These are phyloP conservation scores for Escovopsis sp. DNA, from an alignment of 2,329 filamentous ascomycete species.

Conservation along the genomic window DNA sequence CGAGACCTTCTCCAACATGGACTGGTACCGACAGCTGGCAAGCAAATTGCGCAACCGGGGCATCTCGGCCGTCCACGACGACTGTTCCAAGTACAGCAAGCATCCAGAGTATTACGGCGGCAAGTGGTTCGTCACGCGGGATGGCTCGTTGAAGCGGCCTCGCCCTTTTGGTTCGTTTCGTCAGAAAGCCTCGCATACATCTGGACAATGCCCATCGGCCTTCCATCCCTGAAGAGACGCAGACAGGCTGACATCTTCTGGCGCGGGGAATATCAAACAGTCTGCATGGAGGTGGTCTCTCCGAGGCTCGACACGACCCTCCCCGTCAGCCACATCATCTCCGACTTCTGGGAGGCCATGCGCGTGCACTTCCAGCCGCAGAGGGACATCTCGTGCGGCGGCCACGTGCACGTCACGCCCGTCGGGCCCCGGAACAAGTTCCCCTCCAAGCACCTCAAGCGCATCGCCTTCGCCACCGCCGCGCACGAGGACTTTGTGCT, in stretches of 20 bases:
- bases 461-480: conserved; percentile 22
- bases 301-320: conserved; percentile 22
- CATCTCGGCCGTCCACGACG: conserved; percentile 22
- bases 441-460: conserved; percentile 20
- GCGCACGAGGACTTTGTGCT: conserved; percentile 21
- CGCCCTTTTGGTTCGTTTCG: conserved; percentile 18
- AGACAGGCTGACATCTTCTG: conserved; percentile 1
- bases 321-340: conserved; percentile 17
- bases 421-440: conserved; percentile 20
- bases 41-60: conserved; percentile 24
- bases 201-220: background rate
- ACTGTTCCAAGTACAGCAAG: conserved; percentile 24
- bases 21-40: conserved; percentile 26
- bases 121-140: conserved; percentile 27
- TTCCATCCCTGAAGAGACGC: background rate
- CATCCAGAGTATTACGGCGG: conserved; percentile 27
- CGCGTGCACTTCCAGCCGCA: conserved; percentile 25
- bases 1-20: conserved; percentile 23
- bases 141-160: conserved; percentile 24
- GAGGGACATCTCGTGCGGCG: conserved; percentile 21
- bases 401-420: conserved; percentile 26
- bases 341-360: conserved; percentile 28
- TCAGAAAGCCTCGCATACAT: background rate
- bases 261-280: conserved; percentile 7
- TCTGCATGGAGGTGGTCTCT: conserved; percentile 28